These are phyloP conservation scores for Camillea tinctor DNA, from an alignment of 2,329 filamentous ascomycete genomes.

Conservation along the genomic window DNA sequence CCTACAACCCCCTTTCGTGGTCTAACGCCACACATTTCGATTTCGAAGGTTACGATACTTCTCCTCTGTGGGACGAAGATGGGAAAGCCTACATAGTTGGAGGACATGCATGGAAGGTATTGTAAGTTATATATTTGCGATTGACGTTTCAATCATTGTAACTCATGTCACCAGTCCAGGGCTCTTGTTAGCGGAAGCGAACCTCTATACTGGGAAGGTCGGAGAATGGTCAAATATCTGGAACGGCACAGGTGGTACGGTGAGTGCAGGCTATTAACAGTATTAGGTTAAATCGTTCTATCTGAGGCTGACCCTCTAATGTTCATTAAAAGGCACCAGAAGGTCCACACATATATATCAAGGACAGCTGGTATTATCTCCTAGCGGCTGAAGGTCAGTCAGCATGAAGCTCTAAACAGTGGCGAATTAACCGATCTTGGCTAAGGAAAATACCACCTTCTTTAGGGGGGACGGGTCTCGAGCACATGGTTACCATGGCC, in stretches of 20 bases:
- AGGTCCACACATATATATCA: constrained; percentile 54
- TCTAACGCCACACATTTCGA: constrained; percentile 47
- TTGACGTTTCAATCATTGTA: not conserved
- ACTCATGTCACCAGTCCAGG: constrained; percentile 31
- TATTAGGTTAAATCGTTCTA: too few relatives aligned
- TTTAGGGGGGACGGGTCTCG: constrained; percentile 44
- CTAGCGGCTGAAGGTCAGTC: constrained; percentile 48
- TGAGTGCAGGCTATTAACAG: constrained; percentile 14
- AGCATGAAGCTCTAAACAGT: not conserved
- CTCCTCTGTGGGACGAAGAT: constrained; percentile 55
- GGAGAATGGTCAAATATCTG: constrained; percentile 42
- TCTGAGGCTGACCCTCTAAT: too few relatives aligned
- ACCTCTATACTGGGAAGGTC: constrained; percentile 41
- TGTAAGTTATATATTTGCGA: constrained; percentile 13
- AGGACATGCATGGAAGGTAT: constrained; percentile 37
- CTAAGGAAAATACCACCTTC: not conserved
- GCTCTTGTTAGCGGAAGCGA: constrained; percentile 38
- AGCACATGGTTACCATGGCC: constrained; percentile 50
- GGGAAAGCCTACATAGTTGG: constrained; percentile 51
- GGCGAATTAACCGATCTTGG: not conserved
- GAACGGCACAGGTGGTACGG: constrained; percentile 45
- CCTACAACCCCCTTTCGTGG: constrained; percentile 44
- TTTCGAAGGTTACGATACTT: constrained; percentile 52
- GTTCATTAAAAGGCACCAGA: constrained; percentile 40
- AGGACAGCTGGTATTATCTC: constrained; percentile 52